Conservation (phyloP, 768 basidiomycete genomes). For the Russula olivacea region DNA sequence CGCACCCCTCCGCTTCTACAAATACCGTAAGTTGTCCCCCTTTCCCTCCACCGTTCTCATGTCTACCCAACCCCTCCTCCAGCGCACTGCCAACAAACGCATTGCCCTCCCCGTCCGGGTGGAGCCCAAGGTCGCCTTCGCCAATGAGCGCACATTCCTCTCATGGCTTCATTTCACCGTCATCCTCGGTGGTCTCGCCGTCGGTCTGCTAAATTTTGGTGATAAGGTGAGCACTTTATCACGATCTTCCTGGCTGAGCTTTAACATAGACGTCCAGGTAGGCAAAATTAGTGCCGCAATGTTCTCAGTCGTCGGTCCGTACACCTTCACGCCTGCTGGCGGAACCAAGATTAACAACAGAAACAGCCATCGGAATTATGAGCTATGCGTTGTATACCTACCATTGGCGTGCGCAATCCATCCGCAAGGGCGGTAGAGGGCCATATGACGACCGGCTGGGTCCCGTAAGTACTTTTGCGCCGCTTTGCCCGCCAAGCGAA, state of each 20-base stretch:
- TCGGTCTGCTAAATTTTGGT: constrained; percentile 96
- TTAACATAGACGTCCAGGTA: constrained; percentile 43
- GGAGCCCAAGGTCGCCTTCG: constrained; percentile 92
- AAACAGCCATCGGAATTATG: constrained; percentile 92
- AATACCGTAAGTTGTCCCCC: neutral
- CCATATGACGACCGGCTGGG: constrained; percentile 96
- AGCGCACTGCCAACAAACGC: constrained; percentile 87
- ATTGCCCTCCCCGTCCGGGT: constrained; percentile 95
- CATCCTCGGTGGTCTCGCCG: constrained; percentile 92
- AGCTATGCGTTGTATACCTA: constrained; percentile 91
- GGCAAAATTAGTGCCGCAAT: constrained; percentile 94
- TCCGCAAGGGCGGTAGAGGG: constrained; percentile 83
- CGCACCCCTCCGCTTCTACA: neutral
- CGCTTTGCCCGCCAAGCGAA: neutral
- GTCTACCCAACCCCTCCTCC: constrained; percentile 97
- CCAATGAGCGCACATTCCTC: constrained; percentile 92
- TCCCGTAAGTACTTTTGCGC: constrained; percentile 58
- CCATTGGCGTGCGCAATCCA: constrained; percentile 93
- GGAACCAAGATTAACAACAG: constrained; percentile 3
- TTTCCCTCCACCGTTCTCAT: constrained; percentile 37
- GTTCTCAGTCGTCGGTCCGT: constrained; percentile 90
- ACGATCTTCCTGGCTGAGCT: neutral
- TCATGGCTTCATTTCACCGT: constrained; percentile 99
- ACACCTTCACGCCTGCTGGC: neutral
- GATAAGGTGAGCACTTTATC: constrained; percentile 59